A percentile compares a stretch with the other conserved stretches of the same genome.
Conservation (phyloP, 1,284 basidiomycete genomes). For the Puccinia horiana region DNA sequence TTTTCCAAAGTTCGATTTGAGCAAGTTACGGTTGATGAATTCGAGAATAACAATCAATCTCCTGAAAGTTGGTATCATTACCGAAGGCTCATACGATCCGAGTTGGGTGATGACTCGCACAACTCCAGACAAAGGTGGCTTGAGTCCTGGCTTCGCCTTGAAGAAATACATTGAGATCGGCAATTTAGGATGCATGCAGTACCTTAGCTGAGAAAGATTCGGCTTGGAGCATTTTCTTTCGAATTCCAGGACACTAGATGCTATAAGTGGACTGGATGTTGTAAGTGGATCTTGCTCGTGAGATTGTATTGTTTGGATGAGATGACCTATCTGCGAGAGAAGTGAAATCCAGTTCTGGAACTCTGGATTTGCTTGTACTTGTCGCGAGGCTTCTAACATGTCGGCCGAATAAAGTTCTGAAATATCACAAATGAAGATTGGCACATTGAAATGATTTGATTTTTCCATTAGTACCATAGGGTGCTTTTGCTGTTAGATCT, state of each 20-base stretch:
- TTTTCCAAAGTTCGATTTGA: neutral
- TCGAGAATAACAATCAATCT: neutral
- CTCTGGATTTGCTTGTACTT: neutral
- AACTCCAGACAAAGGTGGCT: neutral
- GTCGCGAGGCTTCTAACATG: too few species aligned
- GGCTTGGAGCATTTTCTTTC: neutral
- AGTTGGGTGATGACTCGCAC: neutral
- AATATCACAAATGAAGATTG: too few species aligned
- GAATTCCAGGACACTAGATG: neutral
- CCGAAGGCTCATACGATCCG: neutral
- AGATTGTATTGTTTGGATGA: too few species aligned
- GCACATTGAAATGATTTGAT: too few species aligned
- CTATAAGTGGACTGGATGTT: neutral
- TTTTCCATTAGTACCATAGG: too few species aligned
- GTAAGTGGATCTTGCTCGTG: neutral
- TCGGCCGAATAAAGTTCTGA: too few species aligned
- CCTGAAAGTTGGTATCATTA: neutral
- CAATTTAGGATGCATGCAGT: neutral
- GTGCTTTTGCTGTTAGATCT: too few species aligned
- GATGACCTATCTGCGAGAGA: neutral
- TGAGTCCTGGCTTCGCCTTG: neutral
- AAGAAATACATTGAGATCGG: neutral
- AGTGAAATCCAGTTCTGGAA: neutral
- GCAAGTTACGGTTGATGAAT: neutral
- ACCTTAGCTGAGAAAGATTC: neutral